Percentiles rank a stretch among this genome's conserved stretches.
Conservation (phyloP, 805 yeast genomes). For the Teunomyces gatunensis region DNA sequence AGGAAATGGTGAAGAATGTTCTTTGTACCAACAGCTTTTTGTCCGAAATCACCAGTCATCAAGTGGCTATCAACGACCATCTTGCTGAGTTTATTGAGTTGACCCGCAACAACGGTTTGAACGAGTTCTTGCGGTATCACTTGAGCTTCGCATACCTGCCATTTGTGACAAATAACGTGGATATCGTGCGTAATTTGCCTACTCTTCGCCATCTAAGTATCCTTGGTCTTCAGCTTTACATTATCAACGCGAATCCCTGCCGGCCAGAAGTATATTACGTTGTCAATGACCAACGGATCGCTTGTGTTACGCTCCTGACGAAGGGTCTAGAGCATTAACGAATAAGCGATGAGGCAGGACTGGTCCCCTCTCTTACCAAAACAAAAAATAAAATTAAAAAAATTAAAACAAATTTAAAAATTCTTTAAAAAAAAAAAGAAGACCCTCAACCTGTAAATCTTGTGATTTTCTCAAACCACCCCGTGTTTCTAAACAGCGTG, state of each 20-base stretch:
- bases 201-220: neutral
- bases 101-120: conserved; percentile 5
- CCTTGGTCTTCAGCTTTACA: conserved; percentile 2
- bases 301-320: neutral
- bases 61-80: conserved; percentile 8
- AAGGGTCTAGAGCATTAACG: neutral
- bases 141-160: conserved; percentile 11
- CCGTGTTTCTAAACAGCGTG: neutral
- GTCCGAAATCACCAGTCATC: conserved; percentile 3
- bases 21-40: conserved; percentile 7
- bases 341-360: neutral
- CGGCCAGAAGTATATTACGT: conserved; percentile 2
- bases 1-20: conserved; percentile 1
- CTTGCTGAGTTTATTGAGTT: conserved; percentile 9
- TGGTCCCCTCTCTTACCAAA: too few relatives aligned
- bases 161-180: conserved; percentile 7
- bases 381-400: too few relatives aligned
- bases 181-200: conserved; percentile 5
- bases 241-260: neutral
- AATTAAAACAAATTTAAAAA: too few relatives aligned
- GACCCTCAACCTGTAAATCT: too few relatives aligned
- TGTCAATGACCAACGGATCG: neutral
- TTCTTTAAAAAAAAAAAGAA: too few relatives aligned
- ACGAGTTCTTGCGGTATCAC: conserved; percentile 10
- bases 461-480: neutral